Conservation (phyloP, 2,329 filamentous ascomycete species). For the Acrodontium crateriforme region DNA sequence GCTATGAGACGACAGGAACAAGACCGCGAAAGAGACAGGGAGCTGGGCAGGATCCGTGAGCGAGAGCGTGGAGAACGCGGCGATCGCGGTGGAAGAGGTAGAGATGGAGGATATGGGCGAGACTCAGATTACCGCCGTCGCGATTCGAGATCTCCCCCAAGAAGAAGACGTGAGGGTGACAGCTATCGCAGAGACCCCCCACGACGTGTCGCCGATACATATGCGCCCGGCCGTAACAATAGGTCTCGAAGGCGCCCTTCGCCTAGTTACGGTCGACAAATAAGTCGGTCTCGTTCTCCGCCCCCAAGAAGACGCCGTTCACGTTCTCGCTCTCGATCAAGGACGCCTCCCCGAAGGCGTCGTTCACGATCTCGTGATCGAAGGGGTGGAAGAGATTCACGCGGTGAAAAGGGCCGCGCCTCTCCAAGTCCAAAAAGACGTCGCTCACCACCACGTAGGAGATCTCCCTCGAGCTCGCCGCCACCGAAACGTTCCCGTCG, state of each 20-base stretch:
- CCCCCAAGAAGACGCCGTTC: not conserved
- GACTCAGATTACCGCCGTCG: not conserved
- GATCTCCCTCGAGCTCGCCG: not conserved
- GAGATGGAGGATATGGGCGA: not conserved
- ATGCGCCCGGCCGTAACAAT: not conserved
- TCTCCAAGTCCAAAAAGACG: not conserved
- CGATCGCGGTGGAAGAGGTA: not conserved
- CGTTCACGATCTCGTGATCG: not conserved
- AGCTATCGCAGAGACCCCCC: constrained; percentile 1
- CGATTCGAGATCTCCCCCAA: constrained; percentile 1
- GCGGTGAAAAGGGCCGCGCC: too few relatives aligned
- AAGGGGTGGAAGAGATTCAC: too few relatives aligned
- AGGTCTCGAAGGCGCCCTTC: too few relatives aligned
- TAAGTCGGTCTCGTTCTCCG: not conserved
- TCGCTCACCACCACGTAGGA: not conserved
- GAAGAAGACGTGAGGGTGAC: constrained; percentile 1
- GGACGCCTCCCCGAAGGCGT: not conserved
- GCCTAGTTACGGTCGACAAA: too few relatives aligned
- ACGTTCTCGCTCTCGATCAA: not conserved
- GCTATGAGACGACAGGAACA: not conserved
- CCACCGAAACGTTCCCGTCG: not conserved
- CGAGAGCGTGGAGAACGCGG: not conserved
- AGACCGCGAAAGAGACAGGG: constrained; percentile 1
- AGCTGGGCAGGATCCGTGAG: not conserved
- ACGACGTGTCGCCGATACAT: not conserved